These are phyloP conservation scores for Diutina neorugosa DNA, from an alignment of 1,139 yeast species.

Conservation along the genomic window DNA sequence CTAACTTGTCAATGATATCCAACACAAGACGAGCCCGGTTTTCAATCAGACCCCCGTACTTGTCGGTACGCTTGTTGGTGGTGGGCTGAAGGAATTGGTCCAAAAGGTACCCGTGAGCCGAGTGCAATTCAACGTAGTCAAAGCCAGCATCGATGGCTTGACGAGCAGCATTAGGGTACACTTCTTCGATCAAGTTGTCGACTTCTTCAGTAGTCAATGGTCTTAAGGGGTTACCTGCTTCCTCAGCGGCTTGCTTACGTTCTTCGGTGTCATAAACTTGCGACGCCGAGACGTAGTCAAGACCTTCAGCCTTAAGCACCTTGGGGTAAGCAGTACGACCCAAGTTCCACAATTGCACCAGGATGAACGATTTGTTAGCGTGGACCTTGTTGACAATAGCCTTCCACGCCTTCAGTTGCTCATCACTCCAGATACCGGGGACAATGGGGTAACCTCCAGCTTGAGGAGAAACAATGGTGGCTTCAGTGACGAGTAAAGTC, in stretches of 20 bases:
- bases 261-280: slow-evolving; percentile 13
- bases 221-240: slow-evolving; percentile 20
- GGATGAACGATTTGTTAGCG: slow-evolving; percentile 22
- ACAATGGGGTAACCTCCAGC: slow-evolving; percentile 29
- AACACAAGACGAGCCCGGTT: slow-evolving; percentile 18
- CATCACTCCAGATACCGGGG: slow-evolving; percentile 43
- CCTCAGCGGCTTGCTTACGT: slow-evolving; percentile 15
- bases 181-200: slow-evolving; percentile 14
- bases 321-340: background rate
- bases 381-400: slow-evolving; percentile 39
- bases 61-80: slow-evolving; percentile 24
- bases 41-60: slow-evolving; percentile 29
- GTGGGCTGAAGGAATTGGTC: slow-evolving; percentile 23
- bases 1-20: slow-evolving; percentile 75
- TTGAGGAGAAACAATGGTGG: slow-evolving; percentile 13
- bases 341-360: slow-evolving; percentile 48
- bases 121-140: slow-evolving; percentile 26
- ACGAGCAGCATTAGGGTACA: slow-evolving; percentile 15
- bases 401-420: slow-evolving; percentile 41
- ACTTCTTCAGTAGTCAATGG: slow-evolving; percentile 33
- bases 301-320: slow-evolving; percentile 16
- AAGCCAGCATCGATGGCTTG: slow-evolving; percentile 19
- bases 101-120: slow-evolving; percentile 18
- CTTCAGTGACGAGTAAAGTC: slow-evolving; percentile 22
- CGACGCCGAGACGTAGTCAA: slow-evolving; percentile 15